These are phyloP conservation scores for Penicillium nucicola DNA, from an alignment of 495 filamentous ascomycete species.

Conservation along the genomic window DNA sequence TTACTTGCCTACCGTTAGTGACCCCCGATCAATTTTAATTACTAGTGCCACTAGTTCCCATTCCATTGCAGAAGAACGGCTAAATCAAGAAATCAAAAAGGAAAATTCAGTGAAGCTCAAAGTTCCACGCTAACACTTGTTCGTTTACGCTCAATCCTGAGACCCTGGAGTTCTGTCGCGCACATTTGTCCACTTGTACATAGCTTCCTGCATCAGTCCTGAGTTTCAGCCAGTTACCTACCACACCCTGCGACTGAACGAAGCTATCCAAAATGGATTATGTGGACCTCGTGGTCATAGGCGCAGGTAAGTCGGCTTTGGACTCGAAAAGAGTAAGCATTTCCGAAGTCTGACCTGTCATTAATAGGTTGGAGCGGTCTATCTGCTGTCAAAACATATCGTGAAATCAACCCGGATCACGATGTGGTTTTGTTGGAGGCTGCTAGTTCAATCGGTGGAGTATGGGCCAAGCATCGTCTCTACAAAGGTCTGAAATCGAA, in stretches of 20 bases:
- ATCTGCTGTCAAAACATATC: conserved; percentile 58
- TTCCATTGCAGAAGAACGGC: too few species aligned
- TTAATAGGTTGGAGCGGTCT: conserved; percentile 56
- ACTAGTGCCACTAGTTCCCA: too few species aligned
- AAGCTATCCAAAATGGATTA: conserved; percentile 14
- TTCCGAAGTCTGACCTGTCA: conserved; percentile 1
- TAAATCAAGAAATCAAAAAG: too few species aligned
- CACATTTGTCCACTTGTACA: conserved; percentile 6
- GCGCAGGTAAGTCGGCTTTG: conserved; percentile 36
- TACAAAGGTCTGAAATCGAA: conserved; percentile 69
- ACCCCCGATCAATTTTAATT: too few species aligned
- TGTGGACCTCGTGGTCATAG: conserved; percentile 40
- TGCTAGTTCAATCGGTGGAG: conserved; percentile 59
- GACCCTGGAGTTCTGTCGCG: not conserved
- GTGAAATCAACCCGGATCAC: conserved; percentile 49
- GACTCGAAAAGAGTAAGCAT: not conserved
- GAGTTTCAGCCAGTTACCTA: not conserved
- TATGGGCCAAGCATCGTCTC: conserved; percentile 62
- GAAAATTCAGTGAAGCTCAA: not conserved
- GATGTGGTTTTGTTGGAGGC: conserved; percentile 53
- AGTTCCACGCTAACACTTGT: not conserved
- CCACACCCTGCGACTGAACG: not conserved
- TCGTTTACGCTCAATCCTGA: not conserved
- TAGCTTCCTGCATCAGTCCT: conserved; percentile 2
- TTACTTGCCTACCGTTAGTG: too few species aligned